These are phyloP conservation scores for Lotmaria passim DNA, from an alignment of 208 protist species.

Conservation along the genomic window DNA sequence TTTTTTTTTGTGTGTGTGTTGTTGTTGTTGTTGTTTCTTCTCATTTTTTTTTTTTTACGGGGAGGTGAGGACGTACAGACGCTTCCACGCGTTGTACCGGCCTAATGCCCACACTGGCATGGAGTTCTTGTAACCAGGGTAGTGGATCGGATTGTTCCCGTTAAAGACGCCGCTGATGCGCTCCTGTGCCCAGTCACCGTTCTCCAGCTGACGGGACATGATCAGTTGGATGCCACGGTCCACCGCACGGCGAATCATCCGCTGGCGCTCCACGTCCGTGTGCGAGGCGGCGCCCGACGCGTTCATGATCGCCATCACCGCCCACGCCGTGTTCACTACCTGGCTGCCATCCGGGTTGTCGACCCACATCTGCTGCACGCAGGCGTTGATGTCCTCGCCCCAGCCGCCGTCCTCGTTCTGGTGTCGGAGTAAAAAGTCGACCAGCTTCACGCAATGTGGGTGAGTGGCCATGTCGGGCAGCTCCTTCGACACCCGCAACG, in stretches of 20 bases:
- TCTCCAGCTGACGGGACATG: slow-evolving; percentile 83
- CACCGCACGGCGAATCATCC: slow-evolving; percentile 60
- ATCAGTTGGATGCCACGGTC: slow-evolving; percentile 85
- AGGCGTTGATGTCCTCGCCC: slow-evolving; percentile 95
- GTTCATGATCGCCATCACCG: slow-evolving; percentile 93
- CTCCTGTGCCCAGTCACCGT: slow-evolving; percentile 93
- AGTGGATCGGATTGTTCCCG: slow-evolving; percentile 97
- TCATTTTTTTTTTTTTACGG: not conserved
- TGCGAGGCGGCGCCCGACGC: slow-evolving; percentile 48
- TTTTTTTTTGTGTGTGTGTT: not conserved
- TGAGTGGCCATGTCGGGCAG: slow-evolving; percentile 71
- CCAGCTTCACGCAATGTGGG: slow-evolving; percentile 75
- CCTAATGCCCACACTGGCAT: slow-evolving; percentile 98
- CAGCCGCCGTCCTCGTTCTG: slow-evolving; percentile 96
- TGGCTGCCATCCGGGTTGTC: slow-evolving; percentile 89
- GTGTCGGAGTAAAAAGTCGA: slow-evolving; percentile 94
- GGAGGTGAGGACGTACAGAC: slow-evolving; percentile 34
- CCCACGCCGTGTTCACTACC: slow-evolving; percentile 97
- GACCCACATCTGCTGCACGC: slow-evolving; percentile 88
- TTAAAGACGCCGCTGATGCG: slow-evolving; percentile 98
- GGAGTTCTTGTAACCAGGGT: slow-evolving; percentile 95
- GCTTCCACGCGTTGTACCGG: slow-evolving; percentile 82
- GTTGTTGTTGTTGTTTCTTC: no score
- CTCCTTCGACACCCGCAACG: slow-evolving; percentile 79
- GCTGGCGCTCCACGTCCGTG: slow-evolving; percentile 24